Conservation (phyloP, 2,329 filamentous ascomycete species). For the Knufia petricola region DNA sequence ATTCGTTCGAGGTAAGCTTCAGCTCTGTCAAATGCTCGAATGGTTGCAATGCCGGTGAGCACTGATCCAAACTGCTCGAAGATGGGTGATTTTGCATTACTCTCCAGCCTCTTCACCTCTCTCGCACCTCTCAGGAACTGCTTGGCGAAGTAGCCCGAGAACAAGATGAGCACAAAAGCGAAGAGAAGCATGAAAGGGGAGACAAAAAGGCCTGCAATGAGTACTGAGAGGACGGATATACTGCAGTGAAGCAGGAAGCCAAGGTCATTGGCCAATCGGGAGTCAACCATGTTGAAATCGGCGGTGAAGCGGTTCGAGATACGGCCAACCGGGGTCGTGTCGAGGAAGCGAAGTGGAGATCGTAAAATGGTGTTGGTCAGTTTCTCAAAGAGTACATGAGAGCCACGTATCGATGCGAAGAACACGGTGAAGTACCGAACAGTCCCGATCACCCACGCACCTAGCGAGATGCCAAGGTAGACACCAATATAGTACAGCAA, state of each 20-base stretch:
- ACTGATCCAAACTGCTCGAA: constrained; percentile 71
- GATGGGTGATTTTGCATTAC: constrained; percentile 65
- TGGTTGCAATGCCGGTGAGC: constrained; percentile 62
- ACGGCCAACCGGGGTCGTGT: constrained; percentile 67
- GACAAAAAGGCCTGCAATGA: constrained; percentile 58
- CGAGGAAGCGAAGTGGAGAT: constrained; percentile 67
- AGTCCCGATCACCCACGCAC: constrained; percentile 47
- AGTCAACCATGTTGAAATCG: constrained; percentile 67
- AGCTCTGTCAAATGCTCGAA: constrained; percentile 63
- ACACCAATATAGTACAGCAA: constrained; percentile 54
- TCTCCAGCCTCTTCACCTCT: constrained; percentile 68
- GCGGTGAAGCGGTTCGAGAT: constrained; percentile 69
- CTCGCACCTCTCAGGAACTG: constrained; percentile 61
- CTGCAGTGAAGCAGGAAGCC: constrained; percentile 51
- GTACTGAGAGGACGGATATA: constrained; percentile 55
- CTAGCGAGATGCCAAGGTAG: constrained; percentile 53
- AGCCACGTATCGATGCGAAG: constrained; percentile 57
- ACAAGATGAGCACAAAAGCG: constrained; percentile 47
- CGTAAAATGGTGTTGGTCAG: constrained; percentile 59
- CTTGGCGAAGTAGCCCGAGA: constrained; percentile 50
- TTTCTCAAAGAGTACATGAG: constrained; percentile 56
- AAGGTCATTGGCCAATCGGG: constrained; percentile 54
- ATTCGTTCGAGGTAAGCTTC: constrained; percentile 59
- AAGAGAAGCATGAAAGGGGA: constrained; percentile 57
- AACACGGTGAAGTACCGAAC: constrained; percentile 56